Evolutionary conservation across 2,329 filamentous ascomycete species (phyloP).

Genomic region (Sclerotinia nivalis): DNA sequence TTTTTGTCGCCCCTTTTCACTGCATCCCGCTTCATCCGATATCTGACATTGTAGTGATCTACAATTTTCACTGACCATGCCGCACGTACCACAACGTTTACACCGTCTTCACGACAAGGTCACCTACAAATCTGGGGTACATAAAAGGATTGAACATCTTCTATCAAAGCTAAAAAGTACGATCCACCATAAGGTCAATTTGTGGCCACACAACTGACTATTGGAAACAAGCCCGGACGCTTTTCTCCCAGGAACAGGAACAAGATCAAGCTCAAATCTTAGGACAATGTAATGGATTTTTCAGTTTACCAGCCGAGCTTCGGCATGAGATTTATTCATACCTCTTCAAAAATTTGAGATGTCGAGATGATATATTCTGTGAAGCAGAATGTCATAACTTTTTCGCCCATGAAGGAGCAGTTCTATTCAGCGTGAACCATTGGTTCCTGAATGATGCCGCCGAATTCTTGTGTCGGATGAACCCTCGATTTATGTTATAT

Average conservation of each 20-base stretch:
- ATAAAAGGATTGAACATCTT: constrained; percentile 5
- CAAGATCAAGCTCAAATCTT: not conserved
- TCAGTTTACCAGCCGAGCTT: constrained; percentile 16
- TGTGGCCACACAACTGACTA: constrained; percentile 16
- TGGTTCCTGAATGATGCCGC: constrained; percentile 19
- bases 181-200: not conserved
- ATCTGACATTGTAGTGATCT: constrained; percentile 12
- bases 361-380: constrained; percentile 19
- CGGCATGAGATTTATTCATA: constrained; percentile 21
- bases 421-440: constrained; percentile 17
- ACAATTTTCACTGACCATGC: constrained; percentile 13
- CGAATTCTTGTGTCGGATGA: constrained; percentile 19
- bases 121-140: constrained; percentile 7
- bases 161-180: constrained; percentile 22
- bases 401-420: constrained; percentile 15
- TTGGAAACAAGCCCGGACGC: not conserved
- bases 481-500: constrained; percentile 22
- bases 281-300: constrained; percentile 14
- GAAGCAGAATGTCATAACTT: constrained; percentile 19
- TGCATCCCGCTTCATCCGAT: constrained; percentile 1
- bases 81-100: constrained; percentile 16
- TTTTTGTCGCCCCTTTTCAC: not conserved
- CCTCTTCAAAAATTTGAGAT: constrained; percentile 21
- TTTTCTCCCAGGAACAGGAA: not conserved
- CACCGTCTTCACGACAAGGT: constrained; percentile 13